phyloP scores from a whole-genome alignment of 1,284 basidiomycete genomes.

The Singerocomus inundabilis region DNA sequence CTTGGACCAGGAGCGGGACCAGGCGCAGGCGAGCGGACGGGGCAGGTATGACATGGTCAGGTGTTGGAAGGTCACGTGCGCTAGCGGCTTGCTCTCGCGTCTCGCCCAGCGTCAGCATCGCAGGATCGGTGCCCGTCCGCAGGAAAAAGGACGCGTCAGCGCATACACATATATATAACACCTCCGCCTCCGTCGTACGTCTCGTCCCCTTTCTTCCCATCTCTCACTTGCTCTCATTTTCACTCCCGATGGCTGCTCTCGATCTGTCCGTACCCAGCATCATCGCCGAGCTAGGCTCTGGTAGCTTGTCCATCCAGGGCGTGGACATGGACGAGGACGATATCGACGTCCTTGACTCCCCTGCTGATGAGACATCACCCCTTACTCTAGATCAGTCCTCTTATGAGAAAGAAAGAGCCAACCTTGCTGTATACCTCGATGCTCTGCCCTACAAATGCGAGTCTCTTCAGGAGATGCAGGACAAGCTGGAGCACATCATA shows the following conservation, averaged over 20 bases:
- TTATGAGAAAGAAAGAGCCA: conserved; percentile 54
- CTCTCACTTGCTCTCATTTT: conserved; percentile 23
- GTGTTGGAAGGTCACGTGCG: conserved; percentile 19
- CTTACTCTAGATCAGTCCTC: conserved; percentile 30
- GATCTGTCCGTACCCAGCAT: conserved; percentile 27
- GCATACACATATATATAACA: conserved; percentile 13
- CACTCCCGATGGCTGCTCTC: conserved; percentile 23
- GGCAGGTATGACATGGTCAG: conserved; percentile 19
- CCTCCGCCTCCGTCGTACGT: conserved; percentile 26
- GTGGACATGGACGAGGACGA: conserved; percentile 37
- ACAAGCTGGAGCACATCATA: conserved; percentile 71
- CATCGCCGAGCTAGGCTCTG: conserved; percentile 28
- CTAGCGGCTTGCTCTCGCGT: not conserved
- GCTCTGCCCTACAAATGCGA: conserved; percentile 81
- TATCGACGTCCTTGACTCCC: conserved; percentile 34
- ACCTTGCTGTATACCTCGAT: conserved; percentile 62
- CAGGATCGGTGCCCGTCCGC: not conserved
- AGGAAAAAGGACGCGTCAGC: conserved; percentile 31
- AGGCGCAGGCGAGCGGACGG: conserved; percentile 1
- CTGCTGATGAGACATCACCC: conserved; percentile 24
- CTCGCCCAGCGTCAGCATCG: not conserved
- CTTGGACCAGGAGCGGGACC: conserved; percentile 14
- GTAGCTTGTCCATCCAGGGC: conserved; percentile 27
- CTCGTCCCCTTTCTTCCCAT: conserved; percentile 18
- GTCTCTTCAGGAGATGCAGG: conserved; percentile 72